Evolutionary conservation across 352 stramenopile species (phyloP), one percentile per base, ranked within the genome.

Genomic region (Globisporangium canariense): DNA sequence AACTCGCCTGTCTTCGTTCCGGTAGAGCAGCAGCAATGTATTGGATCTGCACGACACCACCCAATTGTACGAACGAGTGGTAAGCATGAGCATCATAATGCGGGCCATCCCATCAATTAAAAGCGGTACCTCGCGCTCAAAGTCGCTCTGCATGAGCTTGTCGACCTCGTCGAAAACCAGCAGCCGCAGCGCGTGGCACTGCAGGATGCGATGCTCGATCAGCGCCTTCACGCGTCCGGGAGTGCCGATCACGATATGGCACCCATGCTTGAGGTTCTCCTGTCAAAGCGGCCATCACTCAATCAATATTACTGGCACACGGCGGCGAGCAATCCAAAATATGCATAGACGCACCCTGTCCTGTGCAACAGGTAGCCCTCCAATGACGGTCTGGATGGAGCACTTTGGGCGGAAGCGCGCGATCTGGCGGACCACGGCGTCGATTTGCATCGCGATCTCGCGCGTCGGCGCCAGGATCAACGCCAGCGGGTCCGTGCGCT

Each of bases 81-180:
- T 47, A 9, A 47, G 14, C 4, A 3, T 20, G 11, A n/a, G 14
- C n/a, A 47, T 41, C 52, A 54, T 60, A 1, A 70, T 18, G 36
- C 8, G 8, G 5, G 36, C 25, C 25, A 28, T 28, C 25, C 25
- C 25, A 28, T 28, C 25, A 28, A 28, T 28, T 28, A 28, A 28
- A 28, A 28, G 25, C 6, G 36, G 41, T 64, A 91, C 80, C 68
- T 91, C 81, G n/a, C 74, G 62, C n/a, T 80, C 62, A 45, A 91
- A 93, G 45, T 92, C 82, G 22, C 61, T 54, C 46, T 73, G 67
- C 32, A 94, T 71, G n/a, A 94, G 70, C 58, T 93, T 93, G 73
- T 94, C 86, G 16, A 91, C 83, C 74, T 94, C 83, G 45, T 94
- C 86, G n/a, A 94, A 58, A 16, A 92, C 75, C 7, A 94, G 58